Base-by-base conservation (phyloP, 139 green algal genomes). In the Yamagishiella unicocca region DNA sequence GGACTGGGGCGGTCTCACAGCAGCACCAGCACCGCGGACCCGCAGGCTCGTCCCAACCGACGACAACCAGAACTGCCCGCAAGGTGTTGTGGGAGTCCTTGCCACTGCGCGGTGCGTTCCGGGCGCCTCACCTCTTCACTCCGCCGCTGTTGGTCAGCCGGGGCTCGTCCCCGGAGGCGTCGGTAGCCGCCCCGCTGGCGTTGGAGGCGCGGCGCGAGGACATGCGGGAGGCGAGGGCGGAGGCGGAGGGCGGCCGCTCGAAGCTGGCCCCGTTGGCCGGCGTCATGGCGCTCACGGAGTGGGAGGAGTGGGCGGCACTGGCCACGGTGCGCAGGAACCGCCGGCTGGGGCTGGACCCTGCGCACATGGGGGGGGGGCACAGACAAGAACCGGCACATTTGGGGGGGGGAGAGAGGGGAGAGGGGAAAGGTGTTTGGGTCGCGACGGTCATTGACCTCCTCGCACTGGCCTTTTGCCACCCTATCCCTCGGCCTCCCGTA, bases 171-270 rank as follows among this genome's bases (percentile, higher is more conserved):
- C 77, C 77, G 9, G 77, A 84, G 27, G 42, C 27, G 77, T 84
- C 77, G 55, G 77, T 84, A 8, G 29, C 40, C 25, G 17, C 55
- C 10, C 77, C 77, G 77, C 77, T 84, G 55, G 77, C 58, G 38
- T 55, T 74, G 29, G 77, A 84, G 24, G 58, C 55, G 55, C 77
- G 77, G 38, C 77, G 77, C 22, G 77, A 84, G 35, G 77, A 84
- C 21, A 68, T 17, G 4, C 77, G 77, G 25, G 76, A 83, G 22
- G 25, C 25, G 21, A 42, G 27, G 9, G 24, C 25, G 25, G 38
- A 35, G 77, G 77, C 77, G 37, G 55, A 74, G 53, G 37, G 10
- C 27, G 77, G 77, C 1, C 77, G 77, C 38, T 84, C 77, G 4
- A 10, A 35, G 19, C 35, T 33, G 37, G 31, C 76, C 3, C 35